A percentile compares a stretch with the other conserved stretches of the same genome.
phyloP scores from a whole-genome alignment of 345 rosid species.

The Lepidium sativum region DNA sequence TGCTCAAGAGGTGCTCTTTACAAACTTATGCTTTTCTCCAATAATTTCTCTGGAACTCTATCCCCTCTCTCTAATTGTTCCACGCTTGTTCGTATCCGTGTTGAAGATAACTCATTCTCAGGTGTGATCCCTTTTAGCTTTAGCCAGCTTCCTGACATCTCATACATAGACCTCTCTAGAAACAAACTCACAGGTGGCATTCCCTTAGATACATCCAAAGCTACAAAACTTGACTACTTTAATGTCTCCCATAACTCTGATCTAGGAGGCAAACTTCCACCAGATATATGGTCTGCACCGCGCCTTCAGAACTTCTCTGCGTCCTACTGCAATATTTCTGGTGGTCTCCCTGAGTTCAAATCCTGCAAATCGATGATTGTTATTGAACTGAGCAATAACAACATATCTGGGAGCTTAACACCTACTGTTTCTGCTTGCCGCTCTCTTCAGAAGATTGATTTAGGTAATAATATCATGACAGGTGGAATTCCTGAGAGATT shows the following conservation, averaged over 20 bases:
- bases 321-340: constrained; percentile 51
- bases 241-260: constrained; percentile 61
- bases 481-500: constrained; percentile 55
- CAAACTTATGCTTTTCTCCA: constrained; percentile 79
- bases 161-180: constrained; percentile 69
- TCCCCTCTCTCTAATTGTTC: constrained; percentile 67
- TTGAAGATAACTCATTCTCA: constrained; percentile 78
- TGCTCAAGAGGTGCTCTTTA: constrained; percentile 62
- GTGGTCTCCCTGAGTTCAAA: constrained; percentile 48
- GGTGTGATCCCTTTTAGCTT: constrained; percentile 68
- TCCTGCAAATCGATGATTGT: constrained; percentile 57
- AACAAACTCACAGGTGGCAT: constrained; percentile 70
- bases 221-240: constrained; percentile 64
- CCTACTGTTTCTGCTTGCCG: constrained; percentile 47
- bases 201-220: constrained; percentile 49
- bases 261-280: constrained; percentile 57
- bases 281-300: constrained; percentile 50
- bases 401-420: constrained; percentile 45
- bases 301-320: constrained; percentile 81
- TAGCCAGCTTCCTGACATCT: constrained; percentile 47
- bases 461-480: constrained; percentile 43
- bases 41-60: constrained; percentile 54
- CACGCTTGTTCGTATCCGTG: constrained; percentile 71
- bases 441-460: constrained; percentile 44
- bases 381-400: constrained; percentile 57